phyloP scores from a whole-genome alignment of 345 rosid genomes.

The Brassica carinata region DNA sequence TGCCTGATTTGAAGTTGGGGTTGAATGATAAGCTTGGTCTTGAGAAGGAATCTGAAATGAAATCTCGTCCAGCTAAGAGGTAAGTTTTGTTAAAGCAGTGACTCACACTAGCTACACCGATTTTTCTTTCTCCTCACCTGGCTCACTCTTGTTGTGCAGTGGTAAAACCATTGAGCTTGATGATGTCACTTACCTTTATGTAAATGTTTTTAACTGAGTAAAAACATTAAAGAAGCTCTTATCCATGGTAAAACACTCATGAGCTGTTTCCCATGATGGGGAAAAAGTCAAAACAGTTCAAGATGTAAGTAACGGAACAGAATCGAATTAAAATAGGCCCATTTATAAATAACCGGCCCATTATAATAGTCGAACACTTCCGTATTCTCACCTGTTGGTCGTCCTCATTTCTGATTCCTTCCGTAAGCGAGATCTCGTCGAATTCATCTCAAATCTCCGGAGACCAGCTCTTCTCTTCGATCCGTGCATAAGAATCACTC shows the following conservation, averaged over 20 bases:
- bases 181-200: too few relatives aligned
- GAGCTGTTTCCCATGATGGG: too few relatives aligned
- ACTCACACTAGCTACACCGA: constrained; percentile 8
- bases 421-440: constrained; percentile 37
- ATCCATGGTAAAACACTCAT: too few relatives aligned
- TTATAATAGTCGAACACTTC: not conserved
- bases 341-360: constrained; percentile 10
- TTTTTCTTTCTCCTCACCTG: not conserved
- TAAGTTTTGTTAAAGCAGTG: constrained; percentile 33
- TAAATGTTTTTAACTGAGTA: too few relatives aligned
- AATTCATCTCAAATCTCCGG: not conserved
- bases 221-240: too few relatives aligned
- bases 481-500: constrained; percentile 21
- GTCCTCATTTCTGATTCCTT: constrained; percentile 15
- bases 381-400: constrained; percentile 7
- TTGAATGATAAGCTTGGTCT: constrained; percentile 99
- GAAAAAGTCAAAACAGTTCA: too few relatives aligned
- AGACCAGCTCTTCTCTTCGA: not conserved
- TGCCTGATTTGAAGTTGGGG: constrained; percentile 99
- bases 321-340: not conserved
- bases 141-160: constrained; percentile 48
- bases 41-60: constrained; percentile 95
- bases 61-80: constrained; percentile 97
- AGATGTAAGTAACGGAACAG: too few relatives aligned
- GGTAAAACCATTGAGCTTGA: constrained; percentile 98